A percentile compares a stretch with the other conserved stretches of the same genome.
phyloP scores from a whole-genome alignment of 352 stramenopile genomes.

The Phytophthora quininea region DNA sequence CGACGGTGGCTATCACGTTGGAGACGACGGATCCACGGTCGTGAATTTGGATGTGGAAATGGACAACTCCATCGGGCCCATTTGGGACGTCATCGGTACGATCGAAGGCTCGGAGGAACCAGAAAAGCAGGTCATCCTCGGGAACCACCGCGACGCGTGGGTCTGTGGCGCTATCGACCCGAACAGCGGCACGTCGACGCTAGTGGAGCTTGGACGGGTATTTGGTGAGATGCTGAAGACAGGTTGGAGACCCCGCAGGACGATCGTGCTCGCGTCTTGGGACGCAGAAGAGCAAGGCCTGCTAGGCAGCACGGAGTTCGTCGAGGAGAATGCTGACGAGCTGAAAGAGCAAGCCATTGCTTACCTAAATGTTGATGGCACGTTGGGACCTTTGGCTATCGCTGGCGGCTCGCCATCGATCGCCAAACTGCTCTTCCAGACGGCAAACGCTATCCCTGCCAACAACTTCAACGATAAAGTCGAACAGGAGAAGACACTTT shows the following conservation, averaged over 20 bases:
- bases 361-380: slow-evolving; percentile 88
- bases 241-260: slow-evolving; percentile 74
- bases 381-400: slow-evolving; percentile 57
- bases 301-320: slow-evolving; percentile 85
- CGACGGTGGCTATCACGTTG: slow-evolving; percentile 67
- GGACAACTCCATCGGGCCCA: slow-evolving; percentile 72
- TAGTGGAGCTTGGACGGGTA: slow-evolving; percentile 79
- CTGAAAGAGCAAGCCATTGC: slow-evolving; percentile 65
- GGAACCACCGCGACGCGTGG: slow-evolving; percentile 91
- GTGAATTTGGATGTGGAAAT: slow-evolving; percentile 68
- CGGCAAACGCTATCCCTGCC: slow-evolving; percentile 57
- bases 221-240: slow-evolving; percentile 64
- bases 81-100: slow-evolving; percentile 89
- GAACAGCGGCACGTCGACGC: slow-evolving; percentile 72
- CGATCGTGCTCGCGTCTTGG: slow-evolving; percentile 84
- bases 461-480: slow-evolving; percentile 44
- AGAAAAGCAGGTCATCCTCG: slow-evolving; percentile 78
- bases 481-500: slow-evolving; percentile 35
- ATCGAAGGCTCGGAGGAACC: slow-evolving; percentile 63
- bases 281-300: slow-evolving; percentile 88
- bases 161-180: slow-evolving; percentile 88
- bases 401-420: slow-evolving; percentile 75
- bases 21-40: slow-evolving; percentile 59
- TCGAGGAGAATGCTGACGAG: slow-evolving; percentile 60
- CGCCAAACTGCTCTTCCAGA: slow-evolving; percentile 56